Base-by-base conservation (phyloP, 257 asterid genomes). In the Solanum ossicruentum region DNA sequence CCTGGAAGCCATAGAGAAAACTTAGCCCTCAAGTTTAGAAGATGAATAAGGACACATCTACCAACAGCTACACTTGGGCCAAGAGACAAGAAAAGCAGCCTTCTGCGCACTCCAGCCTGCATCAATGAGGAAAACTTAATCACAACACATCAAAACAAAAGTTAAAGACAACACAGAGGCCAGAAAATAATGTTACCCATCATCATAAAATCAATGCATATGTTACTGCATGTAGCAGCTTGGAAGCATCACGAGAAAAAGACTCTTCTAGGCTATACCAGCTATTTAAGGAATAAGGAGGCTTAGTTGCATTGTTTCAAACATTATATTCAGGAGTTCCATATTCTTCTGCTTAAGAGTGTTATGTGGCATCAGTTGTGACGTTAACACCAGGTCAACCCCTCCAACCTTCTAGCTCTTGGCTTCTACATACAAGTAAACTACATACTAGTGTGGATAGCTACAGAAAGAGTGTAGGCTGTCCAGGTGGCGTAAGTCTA, bases 1-100 rank as follows among this genome's bases (percentile, higher is more conserved):
- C 86, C 80, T 47, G 79, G 90, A 84, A 87, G 86, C 90, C 93
- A 89, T 88, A 82, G 82, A 75, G 52, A 83, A 49, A 52, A 39
- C 16, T 56, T 51, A 54, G 67, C 45, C 85, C 85, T 69, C 81
- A 83, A 83, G 54, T 86, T 32, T 80, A 49, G 86, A 51, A 65
- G 81, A 54, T 83, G 70, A 69, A 58, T 52, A 73, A 23, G 43
- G 6, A 51, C 41, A 16, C 77, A 83, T 73, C 56, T 20, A 69
- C 81, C 81, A 83, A 69, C 81, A 69, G 23, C 81, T 36, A 32
- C 26, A 83, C 61, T 75, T 45, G 6, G 23, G 79, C 17, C 52
- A 57, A 55, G 81, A 52, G 69, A 10, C 23, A 18, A 69, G 21
- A 67, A 82, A 47, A 63, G 81, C 85, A 83, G 85, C 81, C 81